phyloP scores from a whole-genome alignment of 1,284 basidiomycete genomes.

The Fomitopsis pinicola region DNA sequence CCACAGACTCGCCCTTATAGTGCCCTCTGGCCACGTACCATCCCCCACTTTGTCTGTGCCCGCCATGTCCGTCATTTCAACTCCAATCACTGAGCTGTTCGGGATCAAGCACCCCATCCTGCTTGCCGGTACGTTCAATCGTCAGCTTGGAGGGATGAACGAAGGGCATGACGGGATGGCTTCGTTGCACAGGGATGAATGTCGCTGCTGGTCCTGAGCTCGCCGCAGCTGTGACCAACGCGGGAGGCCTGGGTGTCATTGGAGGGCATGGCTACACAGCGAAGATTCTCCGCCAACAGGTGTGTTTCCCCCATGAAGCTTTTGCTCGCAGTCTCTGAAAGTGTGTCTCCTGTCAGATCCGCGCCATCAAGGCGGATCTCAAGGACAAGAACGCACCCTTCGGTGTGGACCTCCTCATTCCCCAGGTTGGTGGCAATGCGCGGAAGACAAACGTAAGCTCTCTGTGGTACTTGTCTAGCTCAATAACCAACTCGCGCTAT shows the following conservation, averaged over 20 bases:
- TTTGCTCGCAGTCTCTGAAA: neutral
- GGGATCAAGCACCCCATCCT: slow-evolving; percentile 85
- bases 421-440: slow-evolving; percentile 76
- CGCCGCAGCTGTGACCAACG: slow-evolving; percentile 84
- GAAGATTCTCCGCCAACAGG: slow-evolving; percentile 67
- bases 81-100: slow-evolving; percentile 81
- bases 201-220: slow-evolving; percentile 85
- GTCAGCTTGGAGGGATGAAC: neutral
- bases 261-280: slow-evolving; percentile 83
- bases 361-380: slow-evolving; percentile 66
- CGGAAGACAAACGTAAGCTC: slow-evolving; percentile 77
- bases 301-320: slow-evolving; percentile 25
- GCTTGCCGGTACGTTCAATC: slow-evolving; percentile 58
- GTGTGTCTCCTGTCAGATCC: slow-evolving; percentile 45
- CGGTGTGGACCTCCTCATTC: slow-evolving; percentile 83
- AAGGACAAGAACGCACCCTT: slow-evolving; percentile 74
- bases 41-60: neutral
- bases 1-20: neutral
- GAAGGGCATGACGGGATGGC: neutral
- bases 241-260: slow-evolving; percentile 84
- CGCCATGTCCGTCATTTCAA: slow-evolving; percentile 57
- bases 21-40: neutral
- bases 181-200: slow-evolving; percentile 65
- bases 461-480: neutral
- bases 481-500: neutral